phyloP scores from a whole-genome alignment of 768 basidiomycete genomes.

The Kwoniella bestiolae region DNA sequence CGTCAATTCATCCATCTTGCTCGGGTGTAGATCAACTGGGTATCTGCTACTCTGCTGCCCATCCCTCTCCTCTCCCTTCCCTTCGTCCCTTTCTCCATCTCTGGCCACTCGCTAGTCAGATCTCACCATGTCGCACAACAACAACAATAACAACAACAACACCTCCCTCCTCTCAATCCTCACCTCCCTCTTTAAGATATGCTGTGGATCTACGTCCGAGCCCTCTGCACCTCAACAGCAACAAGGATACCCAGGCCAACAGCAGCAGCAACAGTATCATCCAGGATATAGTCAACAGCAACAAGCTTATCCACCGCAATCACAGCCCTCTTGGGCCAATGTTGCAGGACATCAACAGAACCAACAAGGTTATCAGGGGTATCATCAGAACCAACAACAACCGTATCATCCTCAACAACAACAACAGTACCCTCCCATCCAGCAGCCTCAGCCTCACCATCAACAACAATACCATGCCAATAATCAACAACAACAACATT shows the following conservation, averaged over 20 bases:
- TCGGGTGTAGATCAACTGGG: background rate
- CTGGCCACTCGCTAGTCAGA: background rate
- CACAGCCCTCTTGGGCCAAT: conserved; percentile 23
- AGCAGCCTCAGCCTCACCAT: conserved; percentile 47
- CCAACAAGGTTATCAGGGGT: conserved; percentile 21
- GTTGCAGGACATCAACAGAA: conserved; percentile 26
- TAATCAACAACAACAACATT: conserved; percentile 30
- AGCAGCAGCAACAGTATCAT: conserved; percentile 32
- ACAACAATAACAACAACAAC: conserved; percentile 8
- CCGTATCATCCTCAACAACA: conserved; percentile 30
- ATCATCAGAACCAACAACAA: conserved; percentile 30
- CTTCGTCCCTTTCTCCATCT: background rate
- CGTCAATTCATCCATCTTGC: background rate
- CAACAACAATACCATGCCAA: conserved; percentile 25
- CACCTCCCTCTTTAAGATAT: conserved; percentile 14
- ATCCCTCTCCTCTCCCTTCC: background rate
- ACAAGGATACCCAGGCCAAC: conserved; percentile 35
- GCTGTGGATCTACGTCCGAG: conserved; percentile 22
- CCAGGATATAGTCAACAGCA: conserved; percentile 28
- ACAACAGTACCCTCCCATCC: conserved; percentile 27
- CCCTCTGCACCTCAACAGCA: conserved; percentile 35
- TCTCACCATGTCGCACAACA: background rate
- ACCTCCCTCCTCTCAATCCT: conserved; percentile 10
- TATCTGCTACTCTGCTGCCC: background rate
- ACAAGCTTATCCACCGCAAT: conserved; percentile 38